A percentile compares a stretch with the other conserved stretches of the same genome.
Evolutionary conservation across 139 green algal species (phyloP).

Genomic region (Coccomyxa sp.): DNA sequence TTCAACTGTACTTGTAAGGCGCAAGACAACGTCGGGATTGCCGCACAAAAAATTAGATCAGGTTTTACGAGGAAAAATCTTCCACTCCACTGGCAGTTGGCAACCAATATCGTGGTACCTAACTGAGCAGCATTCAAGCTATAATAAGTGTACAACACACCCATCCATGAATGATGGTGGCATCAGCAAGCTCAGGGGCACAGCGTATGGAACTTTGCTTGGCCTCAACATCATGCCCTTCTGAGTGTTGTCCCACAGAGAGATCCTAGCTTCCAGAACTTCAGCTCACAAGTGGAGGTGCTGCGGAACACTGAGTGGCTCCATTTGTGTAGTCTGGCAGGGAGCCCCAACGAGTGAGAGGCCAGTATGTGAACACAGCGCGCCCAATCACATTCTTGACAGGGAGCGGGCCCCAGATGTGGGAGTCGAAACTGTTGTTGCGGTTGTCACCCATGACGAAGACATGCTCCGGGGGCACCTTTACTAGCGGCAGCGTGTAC

Average conservation of each 20-base stretch:
- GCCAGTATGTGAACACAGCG: constrained; percentile 93
- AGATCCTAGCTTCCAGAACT: too few relatives aligned
- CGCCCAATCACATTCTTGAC: constrained; percentile 81
- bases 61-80: too few relatives aligned
- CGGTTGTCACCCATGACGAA: constrained; percentile 99
- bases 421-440: constrained; percentile 98
- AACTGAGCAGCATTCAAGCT: too few relatives aligned
- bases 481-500: constrained; percentile 59
- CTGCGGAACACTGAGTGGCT: not conserved
- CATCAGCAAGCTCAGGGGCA: not conserved
- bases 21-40: too few relatives aligned
- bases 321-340: constrained; percentile 55
- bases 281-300: not conserved
- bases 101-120: too few relatives aligned
- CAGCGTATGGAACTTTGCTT: not conserved
- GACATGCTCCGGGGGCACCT: constrained; percentile 46
- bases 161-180: not conserved
- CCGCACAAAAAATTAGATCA: too few relatives aligned
- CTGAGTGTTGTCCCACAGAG: not conserved
- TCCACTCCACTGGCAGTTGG: too few relatives aligned
- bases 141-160: too few relatives aligned
- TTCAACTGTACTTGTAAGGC: too few relatives aligned
- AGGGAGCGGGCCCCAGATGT: constrained; percentile 94
- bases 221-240: not conserved
- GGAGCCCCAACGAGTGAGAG: constrained; percentile 60